Evolutionary conservation across 1,139 yeast genomes (phyloP), one percentile per base, ranked within the genome.

Genomic region (Pichia inconspicua): DNA sequence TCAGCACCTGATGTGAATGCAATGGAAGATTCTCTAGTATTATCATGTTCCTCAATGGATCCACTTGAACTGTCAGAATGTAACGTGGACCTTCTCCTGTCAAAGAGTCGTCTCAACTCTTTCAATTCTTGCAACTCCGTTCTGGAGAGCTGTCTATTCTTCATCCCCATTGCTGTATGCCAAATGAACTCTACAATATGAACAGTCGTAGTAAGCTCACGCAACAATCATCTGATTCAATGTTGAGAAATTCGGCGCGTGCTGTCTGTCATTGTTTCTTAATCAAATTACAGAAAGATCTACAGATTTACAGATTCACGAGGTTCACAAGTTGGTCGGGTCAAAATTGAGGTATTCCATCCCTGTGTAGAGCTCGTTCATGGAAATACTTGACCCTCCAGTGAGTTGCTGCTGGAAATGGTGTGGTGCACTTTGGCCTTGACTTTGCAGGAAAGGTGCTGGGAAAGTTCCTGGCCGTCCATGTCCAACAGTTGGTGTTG

Each of bases 321-420:
- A 11, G 10, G 5, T 9, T 14, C n/a, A 32, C 35, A 32, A 6
- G 35, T n/a, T n/a, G 10, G 35, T n/a, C 35, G 35, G n/a, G 19
- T 47, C 52, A 35, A 47, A 47, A n/a, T 32, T 54, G 42, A 62
- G 43, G 43, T 58, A 60, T 42, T 61, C 66, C 54, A 61, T 53
- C 17, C 62, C 59, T 32, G 56, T 52, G 48, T 56, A 60, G 10
- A 61, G 43, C 35, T 62, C 65, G 15, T 36, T 36, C 39, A 36
- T 36, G 39, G 39, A 36, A 10, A 36, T 36, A 8, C 19, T 36
- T 9, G 39, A 36, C 14, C 39, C 39, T n/a, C 39, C 39, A 4
- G 39, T 36, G 22, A 36, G 25, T 12, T 36, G 39, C 39, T 36
- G 39, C 22, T 15, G 25, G 25, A 36, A 36, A 7, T 36, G 39